Conservation (phyloP, 768 basidiomycete species). For the Lactarius indigo region DNA sequence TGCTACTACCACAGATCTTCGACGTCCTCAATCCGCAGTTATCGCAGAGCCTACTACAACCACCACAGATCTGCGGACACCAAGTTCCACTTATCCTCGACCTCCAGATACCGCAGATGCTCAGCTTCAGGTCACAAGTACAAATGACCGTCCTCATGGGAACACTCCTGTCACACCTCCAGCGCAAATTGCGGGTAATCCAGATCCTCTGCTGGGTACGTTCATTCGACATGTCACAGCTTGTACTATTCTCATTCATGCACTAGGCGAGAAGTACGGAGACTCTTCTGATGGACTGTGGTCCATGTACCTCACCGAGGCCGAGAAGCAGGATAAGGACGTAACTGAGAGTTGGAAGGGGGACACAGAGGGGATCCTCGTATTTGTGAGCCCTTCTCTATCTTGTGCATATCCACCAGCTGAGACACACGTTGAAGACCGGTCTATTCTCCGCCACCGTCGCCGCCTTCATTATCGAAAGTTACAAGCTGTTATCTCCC, state of each 20-base stretch:
- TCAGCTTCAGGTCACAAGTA: too few species aligned
- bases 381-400: slow-evolving; percentile 3
- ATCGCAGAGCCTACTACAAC: too few species aligned
- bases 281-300: slow-evolving; percentile 1
- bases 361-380: slow-evolving; percentile 2
- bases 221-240: neutral
- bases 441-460: slow-evolving; percentile 20
- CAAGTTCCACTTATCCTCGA: too few species aligned
- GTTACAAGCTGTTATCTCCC: slow-evolving; percentile 12
- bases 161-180: too few species aligned
- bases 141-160: too few species aligned
- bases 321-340: slow-evolving; percentile 6
- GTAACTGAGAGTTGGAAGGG: slow-evolving; percentile 9
- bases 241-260: neutral
- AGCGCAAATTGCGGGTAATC: neutral
- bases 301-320: slow-evolving; percentile 12
- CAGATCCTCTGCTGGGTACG: neutral
- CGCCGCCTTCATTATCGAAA: slow-evolving; percentile 12
- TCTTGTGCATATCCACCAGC: neutral
- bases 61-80: too few species aligned
- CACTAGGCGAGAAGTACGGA: slow-evolving; percentile 2
- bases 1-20: too few species aligned
- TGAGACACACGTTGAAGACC: slow-evolving; percentile 2
- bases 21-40: too few species aligned
- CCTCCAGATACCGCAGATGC: too few species aligned